Evolutionary conservation across 306 rosid species (phyloP).

Genomic region (Cyamopsis tetragonoloba): DNA sequence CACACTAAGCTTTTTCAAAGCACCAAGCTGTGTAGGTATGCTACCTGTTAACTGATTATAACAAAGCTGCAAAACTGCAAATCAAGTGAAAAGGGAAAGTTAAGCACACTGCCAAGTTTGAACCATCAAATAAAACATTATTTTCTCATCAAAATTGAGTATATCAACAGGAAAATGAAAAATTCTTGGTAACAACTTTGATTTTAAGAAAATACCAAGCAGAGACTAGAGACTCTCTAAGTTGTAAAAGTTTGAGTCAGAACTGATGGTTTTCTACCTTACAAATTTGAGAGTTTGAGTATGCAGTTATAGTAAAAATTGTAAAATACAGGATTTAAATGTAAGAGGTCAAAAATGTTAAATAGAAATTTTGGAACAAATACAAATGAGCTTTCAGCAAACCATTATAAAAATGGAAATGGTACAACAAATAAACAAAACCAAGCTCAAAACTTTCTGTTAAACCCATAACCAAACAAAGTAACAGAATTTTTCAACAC

Average conservation of each 20-base stretch:
- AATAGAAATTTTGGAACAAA: background rate
- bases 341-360: background rate
- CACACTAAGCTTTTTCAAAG: constrained; percentile 52
- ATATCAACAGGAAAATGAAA: background rate
- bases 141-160: background rate
- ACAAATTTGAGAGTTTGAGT: no score
- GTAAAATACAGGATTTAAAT: background rate
- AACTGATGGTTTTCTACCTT: background rate
- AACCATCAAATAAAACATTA: constrained; percentile 5
- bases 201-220: background rate
- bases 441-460: constrained; percentile 12
- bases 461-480: constrained; percentile 1
- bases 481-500: background rate
- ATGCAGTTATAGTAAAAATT: no score
- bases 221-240: background rate
- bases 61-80: constrained; percentile 73
- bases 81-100: constrained; percentile 26
- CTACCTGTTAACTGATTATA: constrained; percentile 66
- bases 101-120: constrained; percentile 8
- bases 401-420: background rate
- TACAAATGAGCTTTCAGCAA: background rate
- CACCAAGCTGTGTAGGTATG: constrained; percentile 59
- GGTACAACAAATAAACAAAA: constrained; percentile 7
- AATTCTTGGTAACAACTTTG: background rate
- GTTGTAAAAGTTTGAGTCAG: no score